Evolutionary conservation across 441 rosid species (phyloP), one percentile per base, ranked within the genome.

Genomic region (Euphorbia celastroides): DNA sequence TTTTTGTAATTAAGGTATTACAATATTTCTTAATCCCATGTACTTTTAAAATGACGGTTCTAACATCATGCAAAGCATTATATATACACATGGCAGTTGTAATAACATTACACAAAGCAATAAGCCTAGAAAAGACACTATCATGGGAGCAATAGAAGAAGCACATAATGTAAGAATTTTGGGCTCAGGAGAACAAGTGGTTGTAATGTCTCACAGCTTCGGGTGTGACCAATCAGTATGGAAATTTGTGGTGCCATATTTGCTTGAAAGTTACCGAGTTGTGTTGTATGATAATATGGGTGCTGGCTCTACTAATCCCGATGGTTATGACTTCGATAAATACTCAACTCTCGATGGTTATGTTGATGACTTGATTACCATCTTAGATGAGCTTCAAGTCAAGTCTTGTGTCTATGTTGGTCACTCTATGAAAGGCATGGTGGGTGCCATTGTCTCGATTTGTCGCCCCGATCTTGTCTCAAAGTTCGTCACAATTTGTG

Each of bases 181-280:
- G 42, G 96, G 97, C 0, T 75, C 88, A 13, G 96, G 96, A 16
- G 80, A 78, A 7, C 70, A 68, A 70, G 71, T 71, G 1, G 75
- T 89, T 22, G 86, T 88, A 11, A 75, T 93, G 38, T 89, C 83
- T 63, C 96, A 90, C 55, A 90, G 97, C 0, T 84, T 88, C 34
- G 96, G 97, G 36, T 88, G 85, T 22, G 96, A 90, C 75, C 98
- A 90, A 57, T 90, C 93, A 0, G 83, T 82, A 5, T 93, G 97
- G 96, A 87, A 83, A 72, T 90, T 83, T 80, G 64, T 83, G 19
- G 84, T 88, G 12, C 92, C 94, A 0, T 92, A 87, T 76, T 83
- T 93, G 0, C 62, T 88, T 9, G 88, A 82, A 0, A 85, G 83
- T 34, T 73, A 81, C 74, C 81, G 84, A 5, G 83, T 88, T 14